Evolutionary conservation across 2,329 filamentous ascomycete genomes (phyloP).

Genomic region (Phoma sp.): DNA sequence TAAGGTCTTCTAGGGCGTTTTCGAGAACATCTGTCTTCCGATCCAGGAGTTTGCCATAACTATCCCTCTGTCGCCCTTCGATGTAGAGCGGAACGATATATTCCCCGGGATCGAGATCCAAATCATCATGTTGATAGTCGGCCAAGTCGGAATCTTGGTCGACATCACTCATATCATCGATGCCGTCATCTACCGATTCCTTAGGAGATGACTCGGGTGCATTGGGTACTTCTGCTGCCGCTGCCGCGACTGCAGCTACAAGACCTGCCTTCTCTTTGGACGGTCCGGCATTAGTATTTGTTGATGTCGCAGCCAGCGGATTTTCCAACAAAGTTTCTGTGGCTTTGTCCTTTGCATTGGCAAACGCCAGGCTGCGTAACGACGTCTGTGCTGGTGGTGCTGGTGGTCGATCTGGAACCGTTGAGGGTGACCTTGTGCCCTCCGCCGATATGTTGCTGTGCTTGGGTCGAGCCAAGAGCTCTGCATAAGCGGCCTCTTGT

Average conservation of each 20-base stretch:
- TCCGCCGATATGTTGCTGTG: conserved; percentile 13
- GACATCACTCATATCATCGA: conserved; percentile 28
- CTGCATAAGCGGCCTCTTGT: conserved; percentile 1
- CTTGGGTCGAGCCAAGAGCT: conserved; percentile 14
- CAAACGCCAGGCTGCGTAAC: conserved; percentile 33
- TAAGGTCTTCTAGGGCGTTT: not conserved
- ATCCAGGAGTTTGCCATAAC: conserved; percentile 29
- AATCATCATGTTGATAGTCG: conserved; percentile 37
- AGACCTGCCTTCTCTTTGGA: conserved; percentile 7
- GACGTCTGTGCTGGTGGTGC: conserved; percentile 33
- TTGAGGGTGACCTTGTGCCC: conserved; percentile 44
- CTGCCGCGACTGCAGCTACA: conserved; percentile 5
- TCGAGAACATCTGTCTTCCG: conserved; percentile 26
- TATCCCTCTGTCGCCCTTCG: conserved; percentile 37
- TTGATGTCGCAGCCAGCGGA: not conserved
- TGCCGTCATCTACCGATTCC: conserved; percentile 18
- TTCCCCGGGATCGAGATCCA: conserved; percentile 36
- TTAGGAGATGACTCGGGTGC: not conserved
- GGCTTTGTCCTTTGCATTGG: conserved; percentile 18
- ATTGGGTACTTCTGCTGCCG: not conserved
- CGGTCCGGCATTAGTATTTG: not conserved
- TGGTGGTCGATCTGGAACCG: conserved; percentile 39
- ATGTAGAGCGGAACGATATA: conserved; percentile 43
- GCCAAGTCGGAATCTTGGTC: conserved; percentile 6
- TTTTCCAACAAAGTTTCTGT: conserved; percentile 3